A percentile compares a stretch with the other conserved stretches of the same genome.
phyloP scores from a whole-genome alignment of 2,329 filamentous ascomycete species.

The Fusarium sp. region DNA sequence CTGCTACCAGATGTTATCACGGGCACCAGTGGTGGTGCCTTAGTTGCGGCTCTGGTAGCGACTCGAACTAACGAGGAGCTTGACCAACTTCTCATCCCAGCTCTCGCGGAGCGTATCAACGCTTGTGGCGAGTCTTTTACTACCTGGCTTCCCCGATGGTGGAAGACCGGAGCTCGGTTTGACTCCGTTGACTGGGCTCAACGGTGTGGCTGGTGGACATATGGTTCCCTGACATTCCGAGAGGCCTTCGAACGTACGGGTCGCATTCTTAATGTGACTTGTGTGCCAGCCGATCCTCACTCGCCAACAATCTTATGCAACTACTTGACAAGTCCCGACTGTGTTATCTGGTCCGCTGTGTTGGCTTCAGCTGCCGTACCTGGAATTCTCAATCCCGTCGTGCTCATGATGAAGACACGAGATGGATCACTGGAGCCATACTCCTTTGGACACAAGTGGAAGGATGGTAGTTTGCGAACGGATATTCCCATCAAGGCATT shows the following conservation, averaged over 20 bases:
- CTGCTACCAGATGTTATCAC: conserved; percentile 94
- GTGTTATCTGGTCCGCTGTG: conserved; percentile 98
- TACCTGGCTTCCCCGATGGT: conserved; percentile 88
- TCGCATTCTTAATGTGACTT: conserved; percentile 94
- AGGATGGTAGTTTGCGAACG: conserved; percentile 92
- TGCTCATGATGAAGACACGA: conserved; percentile 88
- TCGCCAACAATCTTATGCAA: conserved; percentile 93
- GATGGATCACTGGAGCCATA: conserved; percentile 87
- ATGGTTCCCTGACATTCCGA: conserved; percentile 91
- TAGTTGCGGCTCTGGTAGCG: conserved; percentile 87
- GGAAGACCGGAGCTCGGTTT: conserved; percentile 91
- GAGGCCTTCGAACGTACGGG: conserved; percentile 96
- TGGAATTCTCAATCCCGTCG: conserved; percentile 93
- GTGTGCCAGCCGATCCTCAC: conserved; percentile 95
- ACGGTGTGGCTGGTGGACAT: conserved; percentile 88
- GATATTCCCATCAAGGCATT: conserved; percentile 95
- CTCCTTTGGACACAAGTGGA: conserved; percentile 99
- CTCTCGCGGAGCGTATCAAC: conserved; percentile 85
- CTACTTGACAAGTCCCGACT: conserved; percentile 94
- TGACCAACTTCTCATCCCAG: conserved; percentile 85
- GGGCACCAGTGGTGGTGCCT: conserved; percentile 92
- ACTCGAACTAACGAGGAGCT: conserved; percentile 94
- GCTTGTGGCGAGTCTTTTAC: conserved; percentile 84
- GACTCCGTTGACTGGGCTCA: conserved; percentile 93
- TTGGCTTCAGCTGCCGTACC: conserved; percentile 95